phyloP scores from a whole-genome alignment of 257 asterid genomes.

The Nicotiana paniculata region DNA sequence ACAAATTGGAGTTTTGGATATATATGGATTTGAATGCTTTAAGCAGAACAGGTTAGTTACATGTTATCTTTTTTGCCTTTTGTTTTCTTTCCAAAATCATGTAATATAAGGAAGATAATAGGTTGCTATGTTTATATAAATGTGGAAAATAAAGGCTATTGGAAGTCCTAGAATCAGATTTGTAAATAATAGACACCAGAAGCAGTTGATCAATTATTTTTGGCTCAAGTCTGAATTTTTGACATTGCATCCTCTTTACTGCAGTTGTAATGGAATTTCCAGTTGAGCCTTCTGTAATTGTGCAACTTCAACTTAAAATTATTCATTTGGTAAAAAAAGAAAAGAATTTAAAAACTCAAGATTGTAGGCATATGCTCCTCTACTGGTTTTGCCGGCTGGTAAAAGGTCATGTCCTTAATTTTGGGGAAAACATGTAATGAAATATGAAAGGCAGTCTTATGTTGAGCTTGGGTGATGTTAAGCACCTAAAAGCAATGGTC shows the following conservation, averaged over 20 bases:
- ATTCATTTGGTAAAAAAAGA: background rate
- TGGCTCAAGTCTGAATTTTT: background rate
- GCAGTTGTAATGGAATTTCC: background rate
- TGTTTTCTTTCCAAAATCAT: background rate
- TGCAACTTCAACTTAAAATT: background rate
- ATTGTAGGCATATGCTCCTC: background rate
- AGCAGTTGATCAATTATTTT: background rate
- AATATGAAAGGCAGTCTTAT: background rate
- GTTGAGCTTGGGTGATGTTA: background rate
- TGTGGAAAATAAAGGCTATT: background rate
- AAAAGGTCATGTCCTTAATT: background rate
- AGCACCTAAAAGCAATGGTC: background rate
- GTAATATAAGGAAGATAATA: background rate
- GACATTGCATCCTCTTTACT: background rate
- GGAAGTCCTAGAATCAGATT: background rate
- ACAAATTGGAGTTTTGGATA: slow-evolving; percentile 93
- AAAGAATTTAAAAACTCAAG: background rate
- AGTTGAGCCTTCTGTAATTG: background rate
- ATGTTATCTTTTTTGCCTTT: background rate
- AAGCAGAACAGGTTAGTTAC: slow-evolving; percentile 64
- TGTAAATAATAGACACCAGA: background rate
- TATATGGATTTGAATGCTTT: slow-evolving; percentile 98
- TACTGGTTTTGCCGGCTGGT: background rate
- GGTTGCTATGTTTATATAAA: background rate
- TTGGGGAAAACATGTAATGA: background rate